Conservation (phyloP, 768 basidiomycete species). For the Candolleomyces eurysporus region DNA sequence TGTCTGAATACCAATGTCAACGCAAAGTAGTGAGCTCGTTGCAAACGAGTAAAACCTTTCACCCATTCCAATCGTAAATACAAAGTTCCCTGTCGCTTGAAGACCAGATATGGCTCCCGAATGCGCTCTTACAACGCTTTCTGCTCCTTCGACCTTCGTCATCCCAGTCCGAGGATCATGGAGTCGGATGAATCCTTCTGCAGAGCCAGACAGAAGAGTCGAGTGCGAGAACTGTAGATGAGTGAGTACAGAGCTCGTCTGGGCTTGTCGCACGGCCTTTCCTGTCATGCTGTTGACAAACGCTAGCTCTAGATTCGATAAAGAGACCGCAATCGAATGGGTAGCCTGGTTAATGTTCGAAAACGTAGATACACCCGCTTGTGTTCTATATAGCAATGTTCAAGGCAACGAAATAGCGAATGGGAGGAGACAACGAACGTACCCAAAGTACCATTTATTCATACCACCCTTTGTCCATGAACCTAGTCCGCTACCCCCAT, state of each 20-base stretch:
- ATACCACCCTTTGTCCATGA: slow-evolving; percentile 83
- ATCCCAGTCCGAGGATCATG: slow-evolving; percentile 68
- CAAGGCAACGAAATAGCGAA: not conserved
- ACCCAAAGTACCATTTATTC: slow-evolving; percentile 83
- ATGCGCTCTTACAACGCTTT: slow-evolving; percentile 73
- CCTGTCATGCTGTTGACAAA: slow-evolving; percentile 78
- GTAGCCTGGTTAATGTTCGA: slow-evolving; percentile 51
- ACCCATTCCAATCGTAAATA: slow-evolving; percentile 86
- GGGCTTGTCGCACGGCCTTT: slow-evolving; percentile 51
- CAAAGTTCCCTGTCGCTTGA: slow-evolving; percentile 73
- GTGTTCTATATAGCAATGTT: slow-evolving; percentile 20
- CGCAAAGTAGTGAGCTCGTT: not conserved
- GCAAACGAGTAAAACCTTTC: slow-evolving; percentile 53
- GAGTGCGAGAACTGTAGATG: slow-evolving; percentile 69
- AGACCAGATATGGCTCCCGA: slow-evolving; percentile 79
- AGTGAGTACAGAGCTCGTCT: slow-evolving; percentile 55
- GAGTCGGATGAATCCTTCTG: slow-evolving; percentile 71
- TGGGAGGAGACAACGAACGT: slow-evolving; percentile 20
- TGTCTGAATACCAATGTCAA: slow-evolving; percentile 51
- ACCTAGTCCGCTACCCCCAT: slow-evolving; percentile 64
- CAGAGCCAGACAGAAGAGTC: slow-evolving; percentile 61
- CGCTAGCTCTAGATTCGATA: slow-evolving; percentile 57
- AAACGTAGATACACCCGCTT: slow-evolving; percentile 37
- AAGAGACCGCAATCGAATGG: slow-evolving; percentile 59
- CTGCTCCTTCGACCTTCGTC: slow-evolving; percentile 43